Evolutionary conservation across 1,284 basidiomycete species (phyloP), one percentile per base, ranked within the genome.

Genomic region (Rhodotorula sp.): DNA sequence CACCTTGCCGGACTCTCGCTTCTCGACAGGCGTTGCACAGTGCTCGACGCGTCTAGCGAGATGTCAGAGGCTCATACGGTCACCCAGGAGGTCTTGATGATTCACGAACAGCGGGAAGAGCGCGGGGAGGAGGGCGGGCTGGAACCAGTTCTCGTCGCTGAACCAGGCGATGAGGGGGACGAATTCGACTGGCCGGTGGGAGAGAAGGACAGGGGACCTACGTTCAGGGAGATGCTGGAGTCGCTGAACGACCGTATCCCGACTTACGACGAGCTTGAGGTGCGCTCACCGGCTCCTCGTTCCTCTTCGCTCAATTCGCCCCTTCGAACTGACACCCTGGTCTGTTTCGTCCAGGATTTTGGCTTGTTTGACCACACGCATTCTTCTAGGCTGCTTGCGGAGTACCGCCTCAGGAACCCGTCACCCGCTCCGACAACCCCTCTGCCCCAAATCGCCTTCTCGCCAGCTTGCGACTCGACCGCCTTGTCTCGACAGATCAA

Each of bases 191-290:
- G 39, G 39, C 39, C 39, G 19, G 36, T n/a, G 48, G 34, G 27
- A 53, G n/a, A 4, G 6, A 19, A 6, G 13, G 15, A 32, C 48
- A 3, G n/a, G 20, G 24, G 20, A 53, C 60, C 19, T 22, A 44
- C 36, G 39, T 62, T 62, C 51, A 8, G n/a, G 11, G 66, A 67
- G 66, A 34, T 58, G n/a, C 55, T 67, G 24, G 66, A 62, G 20
- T 49, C 62, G 22, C n/a, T 36, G 15, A 39, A 56, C 8, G 54
- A 53, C 22, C 32, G 48, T 5, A 58, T 67, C 7, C 56, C 60
- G 34, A 36, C 66, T 6, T n/a, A n/a, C 4, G 64, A 59, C 19
- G 57, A 65, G 58, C 64, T 65, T 32, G 58, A 65, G 51, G 64
- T 60, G 51, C 46, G 62, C 19, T n/a, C 7, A 3, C n/a, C 13